Evolutionary conservation across 345 rosid genomes (phyloP).

Genomic region (Eucalyptus grandis): DNA sequence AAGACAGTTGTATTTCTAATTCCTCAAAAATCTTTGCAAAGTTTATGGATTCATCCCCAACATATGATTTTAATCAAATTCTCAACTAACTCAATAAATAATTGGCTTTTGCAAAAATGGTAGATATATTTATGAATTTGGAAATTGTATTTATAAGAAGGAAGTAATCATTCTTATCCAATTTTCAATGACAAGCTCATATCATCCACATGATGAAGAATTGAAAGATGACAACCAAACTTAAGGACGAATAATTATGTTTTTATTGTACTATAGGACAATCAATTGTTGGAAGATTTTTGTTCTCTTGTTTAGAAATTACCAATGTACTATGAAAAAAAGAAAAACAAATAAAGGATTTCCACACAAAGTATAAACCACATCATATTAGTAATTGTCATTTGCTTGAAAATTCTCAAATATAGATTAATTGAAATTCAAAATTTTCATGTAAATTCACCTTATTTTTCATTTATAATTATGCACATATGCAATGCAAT

Average conservation of each 20-base stretch:
- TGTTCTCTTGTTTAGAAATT: background rate
- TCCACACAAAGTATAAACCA: background rate
- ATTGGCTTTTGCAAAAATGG: background rate
- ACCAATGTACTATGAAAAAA: background rate
- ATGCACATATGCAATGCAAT: background rate
- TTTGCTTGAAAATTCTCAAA: background rate
- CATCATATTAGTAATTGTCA: background rate
- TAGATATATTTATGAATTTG: background rate
- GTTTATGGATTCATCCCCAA: background rate
- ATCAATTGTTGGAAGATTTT: background rate
- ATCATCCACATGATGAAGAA: background rate
- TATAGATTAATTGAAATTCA: background rate
- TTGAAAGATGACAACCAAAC: background rate
- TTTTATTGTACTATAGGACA: background rate
- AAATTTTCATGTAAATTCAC: background rate
- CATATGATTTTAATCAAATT: background rate
- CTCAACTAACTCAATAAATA: background rate
- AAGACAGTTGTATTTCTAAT: background rate
- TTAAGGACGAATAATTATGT: background rate
- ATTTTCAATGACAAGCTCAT: background rate
- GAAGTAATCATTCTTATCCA: background rate
- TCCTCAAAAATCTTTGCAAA: background rate
- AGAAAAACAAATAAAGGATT: background rate
- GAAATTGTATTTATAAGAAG: background rate
- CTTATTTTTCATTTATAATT: background rate